These are phyloP conservation scores for Bipolaris bicolor DNA, from an alignment of 2,329 filamentous ascomycete species.

Conservation along the genomic window DNA sequence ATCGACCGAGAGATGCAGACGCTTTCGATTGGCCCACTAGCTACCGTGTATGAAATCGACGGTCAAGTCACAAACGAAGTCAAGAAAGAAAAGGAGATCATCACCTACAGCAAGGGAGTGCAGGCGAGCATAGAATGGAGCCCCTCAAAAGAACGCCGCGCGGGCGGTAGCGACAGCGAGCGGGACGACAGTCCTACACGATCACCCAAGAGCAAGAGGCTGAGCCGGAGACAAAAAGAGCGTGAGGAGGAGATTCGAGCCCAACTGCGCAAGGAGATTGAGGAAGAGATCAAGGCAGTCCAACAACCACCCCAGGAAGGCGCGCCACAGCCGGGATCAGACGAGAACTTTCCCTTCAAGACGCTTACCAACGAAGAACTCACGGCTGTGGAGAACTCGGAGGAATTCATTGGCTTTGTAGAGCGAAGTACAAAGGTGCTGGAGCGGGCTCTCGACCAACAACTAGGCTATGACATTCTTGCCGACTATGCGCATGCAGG, in stretches of 20 bases:
- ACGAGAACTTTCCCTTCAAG: slow-evolving; percentile 73
- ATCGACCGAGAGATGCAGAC: slow-evolving; percentile 64
- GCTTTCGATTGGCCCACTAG: slow-evolving; percentile 73
- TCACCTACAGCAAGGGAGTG: slow-evolving; percentile 96
- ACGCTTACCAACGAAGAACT: slow-evolving; percentile 84
- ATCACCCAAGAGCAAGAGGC: slow-evolving; percentile 67
- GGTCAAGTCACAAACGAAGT: slow-evolving; percentile 76
- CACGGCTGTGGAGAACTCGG: slow-evolving; percentile 85
- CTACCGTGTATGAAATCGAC: slow-evolving; percentile 80
- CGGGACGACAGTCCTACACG: slow-evolving; percentile 66
- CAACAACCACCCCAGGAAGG: slow-evolving; percentile 54
- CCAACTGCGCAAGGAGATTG: slow-evolving; percentile 85
- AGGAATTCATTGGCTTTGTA: slow-evolving; percentile 93
- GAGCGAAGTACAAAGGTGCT: slow-evolving; percentile 97
- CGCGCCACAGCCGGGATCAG: slow-evolving; percentile 53
- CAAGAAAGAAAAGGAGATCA: slow-evolving; percentile 70
- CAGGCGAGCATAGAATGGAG: slow-evolving; percentile 84
- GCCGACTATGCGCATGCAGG: slow-evolving; percentile 90
- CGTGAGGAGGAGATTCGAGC: slow-evolving; percentile 88
- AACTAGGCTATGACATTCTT: slow-evolving; percentile 93
- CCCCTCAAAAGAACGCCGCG: slow-evolving; percentile 58
- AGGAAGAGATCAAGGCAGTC: slow-evolving; percentile 82
- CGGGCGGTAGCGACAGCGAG: slow-evolving; percentile 61
- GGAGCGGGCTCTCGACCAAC: slow-evolving; percentile 90
- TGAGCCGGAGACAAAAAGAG: slow-evolving; percentile 79